Conservation (phyloP, 495 filamentous ascomycete genomes). For the Neurospora sp. region DNA sequence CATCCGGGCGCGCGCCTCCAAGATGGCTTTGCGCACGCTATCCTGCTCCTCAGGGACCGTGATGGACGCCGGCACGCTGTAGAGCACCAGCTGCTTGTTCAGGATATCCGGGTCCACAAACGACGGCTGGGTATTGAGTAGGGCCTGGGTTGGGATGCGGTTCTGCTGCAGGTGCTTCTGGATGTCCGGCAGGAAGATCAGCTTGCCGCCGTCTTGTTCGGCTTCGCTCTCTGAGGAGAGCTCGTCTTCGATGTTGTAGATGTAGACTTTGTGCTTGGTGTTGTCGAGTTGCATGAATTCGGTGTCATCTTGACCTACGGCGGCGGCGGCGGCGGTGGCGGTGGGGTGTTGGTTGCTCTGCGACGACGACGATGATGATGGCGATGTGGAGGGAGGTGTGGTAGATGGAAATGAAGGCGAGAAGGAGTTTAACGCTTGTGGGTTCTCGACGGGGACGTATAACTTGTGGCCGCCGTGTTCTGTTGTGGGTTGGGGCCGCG, state of each 20-base stretch:
- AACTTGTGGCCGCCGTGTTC: slow-evolving; percentile 45
- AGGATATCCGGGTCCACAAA: slow-evolving; percentile 31
- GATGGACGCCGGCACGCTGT: slow-evolving; percentile 65
- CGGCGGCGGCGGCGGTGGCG: neutral
- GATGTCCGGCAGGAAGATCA: slow-evolving; percentile 76
- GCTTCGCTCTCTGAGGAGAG: slow-evolving; percentile 54
- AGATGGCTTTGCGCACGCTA: slow-evolving; percentile 73
- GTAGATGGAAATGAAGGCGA: slow-evolving; percentile 4
- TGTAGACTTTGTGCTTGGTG: slow-evolving; percentile 76
- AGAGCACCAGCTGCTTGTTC: slow-evolving; percentile 67
- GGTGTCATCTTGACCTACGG: slow-evolving; percentile 33
- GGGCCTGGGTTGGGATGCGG: slow-evolving; percentile 47
- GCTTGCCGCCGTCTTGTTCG: slow-evolving; percentile 37
- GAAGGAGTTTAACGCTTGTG: slow-evolving; percentile 8
- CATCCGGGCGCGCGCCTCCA: slow-evolving; percentile 65
- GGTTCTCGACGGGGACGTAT: slow-evolving; percentile 43
- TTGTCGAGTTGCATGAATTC: slow-evolving; percentile 74
- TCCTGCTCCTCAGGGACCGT: slow-evolving; percentile 68
- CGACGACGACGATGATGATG: neutral
- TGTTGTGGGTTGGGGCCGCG: slow-evolving; percentile 11
- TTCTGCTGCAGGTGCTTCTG: slow-evolving; percentile 56
- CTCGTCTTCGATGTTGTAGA: slow-evolving; percentile 82
- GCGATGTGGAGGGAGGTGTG: neutral
- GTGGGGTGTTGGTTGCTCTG: neutral
- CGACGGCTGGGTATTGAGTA: slow-evolving; percentile 37